Conservation (phyloP, 2,329 filamentous ascomycete species). For the Penicillium crustosum region DNA sequence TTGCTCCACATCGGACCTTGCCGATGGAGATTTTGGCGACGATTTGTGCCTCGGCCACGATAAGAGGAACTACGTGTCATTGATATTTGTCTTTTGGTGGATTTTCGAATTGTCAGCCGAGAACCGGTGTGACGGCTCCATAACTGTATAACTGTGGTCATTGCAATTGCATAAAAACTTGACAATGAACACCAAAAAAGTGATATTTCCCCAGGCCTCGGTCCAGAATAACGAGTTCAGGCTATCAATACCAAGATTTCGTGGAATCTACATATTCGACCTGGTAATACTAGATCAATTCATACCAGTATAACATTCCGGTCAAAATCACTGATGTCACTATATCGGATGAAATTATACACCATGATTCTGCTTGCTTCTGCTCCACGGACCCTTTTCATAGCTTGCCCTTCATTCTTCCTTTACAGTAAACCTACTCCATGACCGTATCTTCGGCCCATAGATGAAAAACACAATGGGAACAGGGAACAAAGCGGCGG, state of each 20-base stretch:
- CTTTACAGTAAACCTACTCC: constrained; percentile 39
- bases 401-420: background rate
- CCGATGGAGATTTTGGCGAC: background rate
- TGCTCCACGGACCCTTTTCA: background rate
- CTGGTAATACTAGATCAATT: background rate
- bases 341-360: background rate
- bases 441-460: constrained; percentile 41
- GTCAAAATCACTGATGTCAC: background rate
- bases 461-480: constrained; percentile 48
- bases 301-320: background rate
- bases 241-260: too few species aligned
- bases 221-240: too few species aligned
- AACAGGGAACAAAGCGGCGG: constrained; percentile 37
- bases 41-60: background rate
- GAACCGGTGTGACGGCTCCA: too few species aligned
- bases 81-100: background rate
- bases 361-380: too few species aligned
- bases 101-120: background rate
- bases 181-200: background rate
- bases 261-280: background rate
- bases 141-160: background rate
- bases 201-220: too few species aligned
- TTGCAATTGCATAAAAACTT: too few species aligned
- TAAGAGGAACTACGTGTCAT: background rate
- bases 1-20: constrained; percentile 5